phyloP scores from a whole-genome alignment of 164 flowering plant species.

The Brasenia schreberi region DNA sequence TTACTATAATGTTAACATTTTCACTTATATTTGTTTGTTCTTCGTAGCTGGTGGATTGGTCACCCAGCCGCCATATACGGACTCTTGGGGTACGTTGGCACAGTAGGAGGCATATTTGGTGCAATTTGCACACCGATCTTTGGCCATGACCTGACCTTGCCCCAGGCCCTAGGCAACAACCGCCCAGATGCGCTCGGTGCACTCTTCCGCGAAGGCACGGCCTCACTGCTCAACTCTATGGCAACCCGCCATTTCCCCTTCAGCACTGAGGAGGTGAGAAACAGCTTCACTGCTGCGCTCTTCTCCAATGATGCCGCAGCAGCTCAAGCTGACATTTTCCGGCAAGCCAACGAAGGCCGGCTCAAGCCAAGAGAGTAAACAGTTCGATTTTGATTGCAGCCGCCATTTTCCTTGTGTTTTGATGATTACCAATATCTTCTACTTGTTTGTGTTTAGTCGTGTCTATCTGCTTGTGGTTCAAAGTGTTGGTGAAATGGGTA shows the following conservation, averaged over 20 bases:
- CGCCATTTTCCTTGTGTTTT: no score
- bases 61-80: slow-evolving; percentile 62
- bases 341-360: slow-evolving; percentile 74
- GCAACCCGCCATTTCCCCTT: slow-evolving; percentile 45
- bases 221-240: slow-evolving; percentile 77
- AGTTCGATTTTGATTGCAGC: not conserved
- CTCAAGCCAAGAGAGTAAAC: slow-evolving; percentile 36
- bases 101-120: slow-evolving; percentile 42
- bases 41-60: slow-evolving; percentile 59
- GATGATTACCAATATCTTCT: no score
- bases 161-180: slow-evolving; percentile 58
- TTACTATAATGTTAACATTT: no score
- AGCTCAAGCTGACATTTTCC: slow-evolving; percentile 65
- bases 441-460: no score
- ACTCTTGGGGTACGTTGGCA: slow-evolving; percentile 45
- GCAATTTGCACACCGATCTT: slow-evolving; percentile 18
- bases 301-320: slow-evolving; percentile 55
- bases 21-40: not conserved
- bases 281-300: slow-evolving; percentile 36
- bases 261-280: slow-evolving; percentile 53
- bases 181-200: slow-evolving; percentile 53
- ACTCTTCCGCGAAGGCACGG: slow-evolving; percentile 83
- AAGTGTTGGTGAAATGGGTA: no score
- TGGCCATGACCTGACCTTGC: slow-evolving; percentile 30
- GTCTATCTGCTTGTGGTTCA: no score